phyloP scores from a whole-genome alignment of 2,329 filamentous ascomycete genomes.

The Penicillium sp. region DNA sequence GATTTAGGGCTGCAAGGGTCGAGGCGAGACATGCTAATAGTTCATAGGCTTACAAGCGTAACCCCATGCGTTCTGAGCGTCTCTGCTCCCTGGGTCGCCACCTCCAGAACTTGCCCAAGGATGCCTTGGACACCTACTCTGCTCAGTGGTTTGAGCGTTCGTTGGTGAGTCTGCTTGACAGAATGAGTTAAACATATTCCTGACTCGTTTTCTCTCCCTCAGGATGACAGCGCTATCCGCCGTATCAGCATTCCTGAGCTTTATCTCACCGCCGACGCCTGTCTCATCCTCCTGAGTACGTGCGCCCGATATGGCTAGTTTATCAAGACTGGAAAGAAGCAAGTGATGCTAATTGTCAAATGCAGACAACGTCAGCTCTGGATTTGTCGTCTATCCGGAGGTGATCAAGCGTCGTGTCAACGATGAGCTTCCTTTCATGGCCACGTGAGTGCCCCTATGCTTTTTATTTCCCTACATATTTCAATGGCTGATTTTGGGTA shows the following conservation, averaged over 20 bases:
- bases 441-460: conserved; percentile 46
- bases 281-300: conserved; percentile 34
- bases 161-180: conserved; percentile 38
- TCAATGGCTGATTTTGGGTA: neutral
- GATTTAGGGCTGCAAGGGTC: neutral
- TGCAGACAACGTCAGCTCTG: conserved; percentile 61
- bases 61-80: conserved; percentile 53
- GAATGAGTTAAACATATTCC: neutral
- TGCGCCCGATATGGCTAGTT: neutral
- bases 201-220: conserved; percentile 7
- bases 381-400: conserved; percentile 72
- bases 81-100: conserved; percentile 55
- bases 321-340: neutral
- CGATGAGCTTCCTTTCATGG: conserved; percentile 82
- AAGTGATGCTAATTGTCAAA: too few relatives aligned
- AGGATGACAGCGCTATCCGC: conserved; percentile 67
- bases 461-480: too few relatives aligned
- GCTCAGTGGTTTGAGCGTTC: conserved; percentile 73
- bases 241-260: conserved; percentile 54
- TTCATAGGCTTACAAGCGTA: conserved; percentile 60
- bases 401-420: conserved; percentile 62
- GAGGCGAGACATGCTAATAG: conserved; percentile 23
- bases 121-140: conserved; percentile 61
- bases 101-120: conserved; percentile 48
- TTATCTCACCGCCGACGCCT: conserved; percentile 63